Conservation (phyloP, 2,329 filamentous ascomycete genomes). For the Xylariaceae sp. region DNA sequence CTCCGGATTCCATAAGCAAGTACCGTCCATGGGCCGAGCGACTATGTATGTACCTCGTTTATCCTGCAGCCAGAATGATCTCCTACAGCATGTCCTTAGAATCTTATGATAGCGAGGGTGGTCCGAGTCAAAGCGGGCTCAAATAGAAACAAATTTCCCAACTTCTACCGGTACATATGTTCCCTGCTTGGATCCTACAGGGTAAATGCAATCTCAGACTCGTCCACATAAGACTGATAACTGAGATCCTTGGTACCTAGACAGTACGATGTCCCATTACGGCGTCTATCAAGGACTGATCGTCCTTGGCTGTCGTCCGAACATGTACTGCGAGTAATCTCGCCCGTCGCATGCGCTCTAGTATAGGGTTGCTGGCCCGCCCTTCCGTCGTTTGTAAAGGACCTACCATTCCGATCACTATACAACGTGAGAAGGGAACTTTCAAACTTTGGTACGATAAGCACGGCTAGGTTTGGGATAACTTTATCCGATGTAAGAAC, state of each 20-base stretch:
- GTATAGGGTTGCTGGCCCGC: background rate
- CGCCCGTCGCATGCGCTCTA: background rate
- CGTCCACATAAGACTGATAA: background rate
- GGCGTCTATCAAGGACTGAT: background rate
- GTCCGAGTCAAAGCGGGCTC: background rate
- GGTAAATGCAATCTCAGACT: background rate
- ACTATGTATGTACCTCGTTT: background rate
- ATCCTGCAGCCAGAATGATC: background rate
- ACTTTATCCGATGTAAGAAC: background rate
- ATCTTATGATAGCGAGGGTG: background rate
- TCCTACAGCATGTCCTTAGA: background rate
- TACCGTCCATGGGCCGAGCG: too few relatives aligned
- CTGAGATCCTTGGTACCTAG: background rate
- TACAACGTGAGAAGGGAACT: background rate
- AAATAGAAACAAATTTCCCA: background rate
- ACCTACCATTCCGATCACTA: background rate
- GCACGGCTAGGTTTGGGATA: background rate
- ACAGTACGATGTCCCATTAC: background rate
- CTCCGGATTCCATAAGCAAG: too few relatives aligned
- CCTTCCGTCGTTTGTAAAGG: background rate
- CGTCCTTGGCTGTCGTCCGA: background rate
- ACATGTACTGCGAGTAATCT: background rate
- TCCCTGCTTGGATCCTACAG: too few relatives aligned
- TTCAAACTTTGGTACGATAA: background rate
- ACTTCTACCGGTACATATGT: background rate